A percentile compares a stretch with the other conserved stretches of the same genome.
phyloP scores from a whole-genome alignment of 2,329 filamentous ascomycete species.

The Pyrenochaeta sp. region DNA sequence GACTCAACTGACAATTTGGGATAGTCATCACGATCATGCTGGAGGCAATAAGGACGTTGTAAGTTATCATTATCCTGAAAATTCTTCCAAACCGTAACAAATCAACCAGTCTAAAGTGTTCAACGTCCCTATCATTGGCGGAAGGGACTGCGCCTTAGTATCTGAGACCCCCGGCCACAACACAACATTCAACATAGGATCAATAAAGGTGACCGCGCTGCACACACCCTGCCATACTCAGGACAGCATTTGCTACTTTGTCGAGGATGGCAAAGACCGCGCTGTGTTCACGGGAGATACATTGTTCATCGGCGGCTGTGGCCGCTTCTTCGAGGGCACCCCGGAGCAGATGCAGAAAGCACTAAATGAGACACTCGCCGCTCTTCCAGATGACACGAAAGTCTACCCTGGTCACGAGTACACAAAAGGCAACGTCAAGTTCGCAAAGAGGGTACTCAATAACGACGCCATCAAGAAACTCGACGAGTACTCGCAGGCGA shows the following conservation, averaged over 20 bases:
- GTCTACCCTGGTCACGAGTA: slow-evolving; percentile 98
- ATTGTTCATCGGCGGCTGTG: slow-evolving; percentile 93
- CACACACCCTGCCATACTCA: slow-evolving; percentile 98
- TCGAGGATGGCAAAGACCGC: slow-evolving; percentile 79
- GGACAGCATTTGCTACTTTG: slow-evolving; percentile 95
- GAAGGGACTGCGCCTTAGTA: slow-evolving; percentile 83
- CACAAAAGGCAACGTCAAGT: slow-evolving; percentile 95
- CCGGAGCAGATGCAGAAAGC: slow-evolving; percentile 88
- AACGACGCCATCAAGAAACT: slow-evolving; percentile 77
- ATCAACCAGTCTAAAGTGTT: slow-evolving; percentile 63
- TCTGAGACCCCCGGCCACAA: slow-evolving; percentile 78
- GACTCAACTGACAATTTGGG: slow-evolving; percentile 10
- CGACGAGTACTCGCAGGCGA: slow-evolving; percentile 76
- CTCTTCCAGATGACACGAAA: slow-evolving; percentile 86
- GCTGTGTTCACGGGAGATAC: slow-evolving; percentile 97
- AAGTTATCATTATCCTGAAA: background rate
- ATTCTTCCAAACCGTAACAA: background rate
- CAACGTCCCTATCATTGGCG: slow-evolving; percentile 81
- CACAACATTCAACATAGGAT: slow-evolving; percentile 81
- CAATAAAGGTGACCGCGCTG: slow-evolving; percentile 83
- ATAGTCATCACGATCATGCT: slow-evolving; percentile 90
- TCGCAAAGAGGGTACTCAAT: slow-evolving; percentile 78
- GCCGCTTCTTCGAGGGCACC: slow-evolving; percentile 93
- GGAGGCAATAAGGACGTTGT: slow-evolving; percentile 89
- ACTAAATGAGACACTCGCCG: slow-evolving; percentile 82